phyloP scores from a whole-genome alignment of 495 filamentous ascomycete genomes.

The Mytilinidion resinicola region DNA sequence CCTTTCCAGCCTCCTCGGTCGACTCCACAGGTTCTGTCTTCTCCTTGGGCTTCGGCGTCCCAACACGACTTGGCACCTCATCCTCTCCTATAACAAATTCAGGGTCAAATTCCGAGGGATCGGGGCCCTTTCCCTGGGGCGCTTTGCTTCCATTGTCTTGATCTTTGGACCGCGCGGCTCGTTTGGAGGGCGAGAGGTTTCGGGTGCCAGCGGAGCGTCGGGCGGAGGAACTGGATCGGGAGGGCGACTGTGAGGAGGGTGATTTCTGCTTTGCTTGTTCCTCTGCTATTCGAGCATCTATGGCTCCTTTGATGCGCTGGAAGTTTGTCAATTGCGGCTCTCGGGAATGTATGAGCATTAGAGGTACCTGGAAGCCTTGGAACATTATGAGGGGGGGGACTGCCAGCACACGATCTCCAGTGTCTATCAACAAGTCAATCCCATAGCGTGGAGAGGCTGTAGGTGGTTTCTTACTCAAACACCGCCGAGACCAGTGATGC shows the following conservation, averaged over 20 bases:
- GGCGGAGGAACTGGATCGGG: constrained; percentile 42
- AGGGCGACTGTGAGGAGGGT: constrained; percentile 44
- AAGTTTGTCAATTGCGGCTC: constrained; percentile 8
- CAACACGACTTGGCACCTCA: constrained; percentile 51
- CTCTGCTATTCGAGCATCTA: constrained; percentile 80
- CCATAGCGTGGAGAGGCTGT: no score
- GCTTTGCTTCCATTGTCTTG: constrained; percentile 47
- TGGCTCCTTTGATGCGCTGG: constrained; percentile 77
- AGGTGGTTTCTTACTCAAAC: no score
- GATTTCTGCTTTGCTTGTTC: constrained; percentile 72
- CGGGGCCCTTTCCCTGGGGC: constrained; percentile 50
- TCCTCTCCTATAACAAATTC: constrained; percentile 81
- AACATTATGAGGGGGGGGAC: constrained; percentile 14
- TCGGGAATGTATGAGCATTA: background rate
- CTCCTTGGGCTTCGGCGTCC: constrained; percentile 43
- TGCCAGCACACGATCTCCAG: no score
- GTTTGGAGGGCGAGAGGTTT: constrained; percentile 49
- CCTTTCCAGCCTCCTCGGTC: constrained; percentile 17
- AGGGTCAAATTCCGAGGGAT: constrained; percentile 77
- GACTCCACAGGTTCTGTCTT: constrained; percentile 10
- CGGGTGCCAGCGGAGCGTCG: constrained; percentile 44
- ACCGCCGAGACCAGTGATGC: no score
- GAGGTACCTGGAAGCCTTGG: constrained; percentile 23
- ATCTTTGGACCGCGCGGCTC: constrained; percentile 41
- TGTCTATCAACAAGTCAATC: no score